Percentiles rank a stretch among this genome's conserved stretches.
Conservation (phyloP, 2,329 filamentous ascomycete species). For the Monosporascus sp. region DNA sequence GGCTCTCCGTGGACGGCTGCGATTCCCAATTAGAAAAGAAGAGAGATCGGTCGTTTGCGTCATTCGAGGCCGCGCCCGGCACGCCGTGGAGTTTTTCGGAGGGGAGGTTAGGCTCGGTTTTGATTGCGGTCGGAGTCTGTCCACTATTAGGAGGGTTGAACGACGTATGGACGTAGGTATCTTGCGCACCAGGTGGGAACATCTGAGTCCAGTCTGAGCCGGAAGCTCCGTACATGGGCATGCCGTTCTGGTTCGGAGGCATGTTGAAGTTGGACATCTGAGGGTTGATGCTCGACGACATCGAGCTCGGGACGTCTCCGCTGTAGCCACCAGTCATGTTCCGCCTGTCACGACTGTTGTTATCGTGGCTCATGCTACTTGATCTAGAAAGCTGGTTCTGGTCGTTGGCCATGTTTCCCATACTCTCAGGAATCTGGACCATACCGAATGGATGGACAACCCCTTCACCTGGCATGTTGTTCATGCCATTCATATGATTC, state of each 20-base stretch:
- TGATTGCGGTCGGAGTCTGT: conserved; percentile 65
- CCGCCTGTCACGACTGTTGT: conserved; percentile 52
- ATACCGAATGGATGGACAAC: conserved; percentile 56
- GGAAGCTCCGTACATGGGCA: conserved; percentile 58
- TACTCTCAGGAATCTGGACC: conserved; percentile 51
- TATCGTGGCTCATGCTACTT: conserved; percentile 55
- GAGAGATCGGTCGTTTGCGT: conserved; percentile 33
- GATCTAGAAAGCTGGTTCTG: conserved; percentile 59
- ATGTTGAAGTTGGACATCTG: conserved; percentile 62
- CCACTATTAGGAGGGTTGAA: conserved; percentile 56
- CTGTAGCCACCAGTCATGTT: conserved; percentile 52
- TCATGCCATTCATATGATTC: conserved; percentile 57
- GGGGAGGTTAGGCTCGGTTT: conserved; percentile 58
- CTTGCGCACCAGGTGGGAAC: conserved; percentile 66
- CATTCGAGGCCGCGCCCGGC: conserved; percentile 39
- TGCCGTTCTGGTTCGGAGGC: conserved; percentile 57
- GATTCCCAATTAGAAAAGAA: conserved; percentile 49
- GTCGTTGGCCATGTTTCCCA: conserved; percentile 56
- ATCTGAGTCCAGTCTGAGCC: conserved; percentile 71
- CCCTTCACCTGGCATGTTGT: conserved; percentile 52
- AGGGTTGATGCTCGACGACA: conserved; percentile 58
- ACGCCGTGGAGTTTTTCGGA: conserved; percentile 43
- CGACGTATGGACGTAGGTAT: conserved; percentile 57
- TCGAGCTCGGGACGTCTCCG: conserved; percentile 53
- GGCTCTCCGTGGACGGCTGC: conserved; percentile 42